A percentile compares a stretch with the other conserved stretches of the same genome.
These are phyloP conservation scores for Pyrenochaeta sp. DNA, from an alignment of 2,329 filamentous ascomycete genomes.

Conservation along the genomic window DNA sequence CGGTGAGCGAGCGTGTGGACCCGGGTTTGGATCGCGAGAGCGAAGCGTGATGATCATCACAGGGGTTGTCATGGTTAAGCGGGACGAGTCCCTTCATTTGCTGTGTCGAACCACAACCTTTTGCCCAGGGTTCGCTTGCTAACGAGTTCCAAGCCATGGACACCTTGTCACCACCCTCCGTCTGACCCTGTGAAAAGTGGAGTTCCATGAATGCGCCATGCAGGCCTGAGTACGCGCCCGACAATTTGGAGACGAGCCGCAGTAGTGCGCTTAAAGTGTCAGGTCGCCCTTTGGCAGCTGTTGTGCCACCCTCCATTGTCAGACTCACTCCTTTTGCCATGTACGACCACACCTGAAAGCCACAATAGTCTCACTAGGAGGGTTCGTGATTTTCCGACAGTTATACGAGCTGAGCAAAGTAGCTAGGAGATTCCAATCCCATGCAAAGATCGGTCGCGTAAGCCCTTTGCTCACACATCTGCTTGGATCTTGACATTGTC, in stretches of 20 bases:
- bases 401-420: constrained; percentile 7
- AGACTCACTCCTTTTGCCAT: constrained; percentile 13
- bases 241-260: constrained; percentile 35
- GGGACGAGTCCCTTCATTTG: constrained; percentile 10
- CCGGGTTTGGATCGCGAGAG: constrained; percentile 16
- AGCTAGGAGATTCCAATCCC: constrained; percentile 3
- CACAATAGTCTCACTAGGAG: constrained; percentile 24
- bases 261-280: constrained; percentile 27
- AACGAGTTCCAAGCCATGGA: constrained; percentile 11
- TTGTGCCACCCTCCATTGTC: constrained; percentile 11
- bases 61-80: constrained; percentile 24
- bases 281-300: constrained; percentile 25
- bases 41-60: constrained; percentile 25
- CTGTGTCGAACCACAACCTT: constrained; percentile 4
- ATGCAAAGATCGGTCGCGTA: constrained; percentile 2
- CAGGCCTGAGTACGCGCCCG: constrained; percentile 22
- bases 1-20: constrained; percentile 17
- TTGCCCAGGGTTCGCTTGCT: constrained; percentile 7
- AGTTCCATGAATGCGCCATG: constrained; percentile 13
- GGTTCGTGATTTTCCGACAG: constrained; percentile 21
- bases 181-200: constrained; percentile 14
- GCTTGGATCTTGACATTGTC: constrained; percentile 23
- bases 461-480: constrained; percentile 28
- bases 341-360: constrained; percentile 26
- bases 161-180: constrained; percentile 22